A percentile compares a stretch with the other conserved stretches of the same genome.
Evolutionary conservation across 768 basidiomycete genomes (phyloP).

Genomic region (Amanita inopinata): DNA sequence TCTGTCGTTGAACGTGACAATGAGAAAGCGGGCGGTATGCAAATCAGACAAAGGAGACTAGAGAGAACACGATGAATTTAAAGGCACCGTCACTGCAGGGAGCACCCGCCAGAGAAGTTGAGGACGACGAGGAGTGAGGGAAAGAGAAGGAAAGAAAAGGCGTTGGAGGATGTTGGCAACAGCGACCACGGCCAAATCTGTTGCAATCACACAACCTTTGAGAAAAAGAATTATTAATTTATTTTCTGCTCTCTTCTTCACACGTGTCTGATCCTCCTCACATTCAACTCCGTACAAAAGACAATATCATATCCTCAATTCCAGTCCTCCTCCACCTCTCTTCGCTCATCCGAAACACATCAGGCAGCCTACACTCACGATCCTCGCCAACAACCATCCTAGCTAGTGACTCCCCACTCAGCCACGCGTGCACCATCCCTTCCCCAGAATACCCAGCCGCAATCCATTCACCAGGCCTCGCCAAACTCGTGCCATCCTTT

Average conservation of each 20-base stretch:
- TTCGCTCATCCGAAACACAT: conserved; percentile 35
- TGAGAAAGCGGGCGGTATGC: conserved; percentile 7
- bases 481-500: conserved; percentile 11
- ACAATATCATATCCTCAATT: conserved; percentile 25
- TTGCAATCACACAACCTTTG: conserved; percentile 28
- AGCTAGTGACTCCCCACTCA: conserved; percentile 49
- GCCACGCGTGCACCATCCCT: conserved; percentile 67
- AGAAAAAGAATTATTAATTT: conserved; percentile 25
- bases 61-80: neutral
- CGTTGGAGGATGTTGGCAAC: conserved; percentile 22
- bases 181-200: conserved; percentile 24
- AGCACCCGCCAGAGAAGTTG: neutral
- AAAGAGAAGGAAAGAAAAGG: conserved; percentile 4
- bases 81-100: neutral
- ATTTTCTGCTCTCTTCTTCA: conserved; percentile 5
- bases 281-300: neutral
- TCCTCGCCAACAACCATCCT: conserved; percentile 42
- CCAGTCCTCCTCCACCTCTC: conserved; percentile 36
- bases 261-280: conserved; percentile 5
- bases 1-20: neutral
- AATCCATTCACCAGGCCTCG: conserved; percentile 57
- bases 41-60: conserved; percentile 2
- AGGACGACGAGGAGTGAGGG: conserved; percentile 8
- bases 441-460: conserved; percentile 64
- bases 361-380: conserved; percentile 37